A percentile compares a stretch with the other conserved stretches of the same genome.
These are phyloP conservation scores for Akanthomyces uredinophilus DNA, from an alignment of 2,329 filamentous ascomycete species.

Conservation along the genomic window DNA sequence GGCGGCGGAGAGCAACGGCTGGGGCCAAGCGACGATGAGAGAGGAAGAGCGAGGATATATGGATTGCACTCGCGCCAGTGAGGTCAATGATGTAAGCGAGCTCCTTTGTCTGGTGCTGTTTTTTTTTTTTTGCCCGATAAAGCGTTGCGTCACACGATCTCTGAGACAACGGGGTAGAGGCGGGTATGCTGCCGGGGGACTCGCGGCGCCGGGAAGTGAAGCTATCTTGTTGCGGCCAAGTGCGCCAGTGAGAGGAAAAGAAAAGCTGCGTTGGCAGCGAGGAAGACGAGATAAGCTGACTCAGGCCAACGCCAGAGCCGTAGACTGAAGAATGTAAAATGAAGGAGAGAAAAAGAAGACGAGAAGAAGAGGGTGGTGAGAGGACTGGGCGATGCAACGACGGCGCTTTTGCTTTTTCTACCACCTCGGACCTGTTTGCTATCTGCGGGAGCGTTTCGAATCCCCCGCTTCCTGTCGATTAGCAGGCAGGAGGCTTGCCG, in stretches of 20 bases:
- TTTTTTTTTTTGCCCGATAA: background rate
- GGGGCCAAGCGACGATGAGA: constrained; percentile 12
- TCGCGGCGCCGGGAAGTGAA: background rate
- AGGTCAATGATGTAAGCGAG: background rate
- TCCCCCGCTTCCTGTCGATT: constrained; percentile 1
- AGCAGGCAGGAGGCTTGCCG: background rate
- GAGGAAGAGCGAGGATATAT: constrained; percentile 17
- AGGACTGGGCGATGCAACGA: background rate
- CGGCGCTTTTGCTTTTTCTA: constrained; percentile 1
- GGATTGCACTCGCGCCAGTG: background rate
- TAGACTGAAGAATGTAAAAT: background rate
- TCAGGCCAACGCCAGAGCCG: background rate
- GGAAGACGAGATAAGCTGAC: background rate
- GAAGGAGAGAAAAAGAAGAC: background rate
- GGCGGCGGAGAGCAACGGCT: constrained; percentile 17
- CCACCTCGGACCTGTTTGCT: background rate
- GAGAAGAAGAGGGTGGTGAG: background rate
- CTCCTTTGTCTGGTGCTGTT: background rate
- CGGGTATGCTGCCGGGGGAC: background rate
- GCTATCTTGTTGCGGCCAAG: background rate
- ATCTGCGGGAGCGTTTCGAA: constrained; percentile 3
- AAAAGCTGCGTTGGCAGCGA: background rate
- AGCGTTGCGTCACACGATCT: background rate
- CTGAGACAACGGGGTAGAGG: background rate
- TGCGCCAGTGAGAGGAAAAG: background rate